phyloP scores from a whole-genome alignment of 2,329 filamentous ascomycete species.

The Mariannaea elegans region DNA sequence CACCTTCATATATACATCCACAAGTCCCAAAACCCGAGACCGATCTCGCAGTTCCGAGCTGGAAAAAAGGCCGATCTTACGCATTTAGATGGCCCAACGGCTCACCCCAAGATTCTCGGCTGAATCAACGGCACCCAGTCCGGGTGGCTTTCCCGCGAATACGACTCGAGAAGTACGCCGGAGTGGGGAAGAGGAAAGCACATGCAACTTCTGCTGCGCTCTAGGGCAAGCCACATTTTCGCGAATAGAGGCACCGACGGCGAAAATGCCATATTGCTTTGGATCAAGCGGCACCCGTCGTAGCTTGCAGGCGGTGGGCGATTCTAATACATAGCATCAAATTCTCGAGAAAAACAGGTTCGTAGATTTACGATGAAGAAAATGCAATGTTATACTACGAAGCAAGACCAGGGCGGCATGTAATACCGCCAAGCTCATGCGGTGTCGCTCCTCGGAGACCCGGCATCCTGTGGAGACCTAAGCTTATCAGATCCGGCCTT shows the following conservation, averaged over 20 bases:
- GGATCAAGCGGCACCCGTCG: not conserved
- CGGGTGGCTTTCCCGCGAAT: too few relatives aligned
- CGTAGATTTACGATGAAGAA: too few relatives aligned
- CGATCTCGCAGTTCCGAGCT: slow-evolving; percentile 20
- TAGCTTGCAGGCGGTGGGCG: not conserved
- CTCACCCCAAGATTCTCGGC: not conserved
- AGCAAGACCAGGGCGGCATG: too few relatives aligned
- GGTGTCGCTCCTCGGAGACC: not conserved
- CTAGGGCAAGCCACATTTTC: too few relatives aligned
- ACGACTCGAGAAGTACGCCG: too few relatives aligned
- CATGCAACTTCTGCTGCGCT: too few relatives aligned
- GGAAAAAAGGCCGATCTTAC: not conserved
- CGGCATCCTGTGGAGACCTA: not conserved
- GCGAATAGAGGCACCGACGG: too few relatives aligned
- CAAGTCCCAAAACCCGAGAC: slow-evolving; percentile 12
- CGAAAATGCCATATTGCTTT: too few relatives aligned
- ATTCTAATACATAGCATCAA: not conserved
- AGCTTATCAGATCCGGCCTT: not conserved
- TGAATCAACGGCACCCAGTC: not conserved
- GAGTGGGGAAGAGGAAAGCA: too few relatives aligned
- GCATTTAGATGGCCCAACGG: not conserved
- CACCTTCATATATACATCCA: not conserved
- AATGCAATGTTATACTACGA: too few relatives aligned
- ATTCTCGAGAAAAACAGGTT: too few relatives aligned
- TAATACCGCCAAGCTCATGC: too few relatives aligned